These are phyloP conservation scores for Tuctoria greenei DNA, from an alignment of 176 grass and related monocot species.

Conservation along the genomic window DNA sequence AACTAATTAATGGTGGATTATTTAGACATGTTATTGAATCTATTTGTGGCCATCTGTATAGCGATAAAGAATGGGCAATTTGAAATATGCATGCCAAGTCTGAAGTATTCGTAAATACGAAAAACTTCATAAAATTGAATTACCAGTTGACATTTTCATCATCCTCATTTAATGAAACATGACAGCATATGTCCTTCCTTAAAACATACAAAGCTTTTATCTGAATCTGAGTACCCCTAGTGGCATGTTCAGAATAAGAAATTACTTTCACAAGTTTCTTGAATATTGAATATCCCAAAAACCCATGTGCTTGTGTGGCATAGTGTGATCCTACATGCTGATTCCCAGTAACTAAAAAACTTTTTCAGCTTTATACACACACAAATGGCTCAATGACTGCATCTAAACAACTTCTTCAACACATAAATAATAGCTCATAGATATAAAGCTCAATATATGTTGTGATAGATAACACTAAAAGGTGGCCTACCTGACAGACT, in stretches of 20 bases:
- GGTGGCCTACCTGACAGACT: conserved; percentile 43
- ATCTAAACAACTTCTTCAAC: background rate
- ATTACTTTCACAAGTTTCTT: background rate
- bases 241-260: background rate
- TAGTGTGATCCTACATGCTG: background rate
- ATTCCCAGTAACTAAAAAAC: background rate
- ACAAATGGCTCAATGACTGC: background rate
- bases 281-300: background rate
- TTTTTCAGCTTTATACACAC: background rate
- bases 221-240: background rate
- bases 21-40: background rate
- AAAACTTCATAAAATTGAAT: background rate
- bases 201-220: background rate
- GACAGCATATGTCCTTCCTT: background rate
- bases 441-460: too few relatives aligned
- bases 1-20: background rate
- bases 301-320: background rate
- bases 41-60: background rate
- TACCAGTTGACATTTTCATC: background rate
- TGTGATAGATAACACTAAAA: too few relatives aligned
- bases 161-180: background rate
- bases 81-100: background rate
- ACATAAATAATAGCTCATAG: background rate
- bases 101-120: background rate
- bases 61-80: background rate